These are phyloP conservation scores for Boletus eberwhitei DNA, from an alignment of 768 basidiomycete species.

Conservation along the genomic window DNA sequence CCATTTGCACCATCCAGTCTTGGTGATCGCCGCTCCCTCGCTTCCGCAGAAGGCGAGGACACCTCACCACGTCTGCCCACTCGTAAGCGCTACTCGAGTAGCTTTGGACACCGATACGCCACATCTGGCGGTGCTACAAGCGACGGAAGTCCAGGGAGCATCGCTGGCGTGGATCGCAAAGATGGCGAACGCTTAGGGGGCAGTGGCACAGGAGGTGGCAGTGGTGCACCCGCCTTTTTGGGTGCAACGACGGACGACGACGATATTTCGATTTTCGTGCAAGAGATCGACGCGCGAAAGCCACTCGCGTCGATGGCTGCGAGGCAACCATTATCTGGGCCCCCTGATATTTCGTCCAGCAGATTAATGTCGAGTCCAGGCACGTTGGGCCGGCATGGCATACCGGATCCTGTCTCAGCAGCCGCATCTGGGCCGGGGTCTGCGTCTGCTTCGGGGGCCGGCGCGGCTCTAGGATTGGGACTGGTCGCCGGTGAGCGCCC, in stretches of 20 bases:
- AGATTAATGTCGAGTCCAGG: slow-evolving; percentile 7
- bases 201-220: slow-evolving; percentile 17
- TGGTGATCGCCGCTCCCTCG: slow-evolving; percentile 40
- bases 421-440: slow-evolving; percentile 3
- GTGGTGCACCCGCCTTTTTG: slow-evolving; percentile 39
- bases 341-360: background rate
- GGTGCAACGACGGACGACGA: slow-evolving; percentile 62
- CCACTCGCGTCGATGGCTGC: slow-evolving; percentile 42
- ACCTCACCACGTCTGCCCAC: slow-evolving; percentile 23
- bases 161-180: slow-evolving; percentile 15
- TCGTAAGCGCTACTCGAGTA: slow-evolving; percentile 72
- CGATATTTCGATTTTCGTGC: slow-evolving; percentile 74
- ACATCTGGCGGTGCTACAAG: slow-evolving; percentile 42
- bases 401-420: background rate
- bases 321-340: slow-evolving; percentile 7
- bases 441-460: background rate
- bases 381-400: background rate
- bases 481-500: slow-evolving; percentile 14
- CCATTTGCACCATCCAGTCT: slow-evolving; percentile 43
- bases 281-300: slow-evolving; percentile 69
- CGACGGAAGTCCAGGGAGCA: slow-evolving; percentile 28
- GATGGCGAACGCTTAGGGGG: slow-evolving; percentile 22
- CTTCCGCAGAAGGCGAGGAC: slow-evolving; percentile 36
- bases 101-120: slow-evolving; percentile 70
- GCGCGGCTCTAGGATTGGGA: slow-evolving; percentile 13